Evolutionary conservation across 805 yeast species (phyloP), one percentile per base, ranked within the genome.

Genomic region (Wickerhamomyces bisporus): DNA sequence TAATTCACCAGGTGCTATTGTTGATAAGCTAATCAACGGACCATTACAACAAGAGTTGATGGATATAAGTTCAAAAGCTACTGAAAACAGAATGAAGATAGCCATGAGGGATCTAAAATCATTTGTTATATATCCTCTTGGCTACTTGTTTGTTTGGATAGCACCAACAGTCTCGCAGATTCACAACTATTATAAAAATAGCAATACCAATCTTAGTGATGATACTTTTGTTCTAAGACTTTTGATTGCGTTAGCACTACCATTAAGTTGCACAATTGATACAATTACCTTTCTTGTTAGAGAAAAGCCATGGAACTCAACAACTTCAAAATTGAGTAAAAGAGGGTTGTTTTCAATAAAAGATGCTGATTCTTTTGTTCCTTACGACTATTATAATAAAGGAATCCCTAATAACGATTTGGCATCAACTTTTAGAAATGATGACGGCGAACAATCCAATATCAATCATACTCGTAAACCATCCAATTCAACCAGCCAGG

Each of bases 211-310:
- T 8, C 47, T 10, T 7, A 10, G 10, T 10, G 7, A 7, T 21
- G 24, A 21, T 21, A 10, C 54, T 0, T 46, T 34, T 25, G 42
- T 21, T 0, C 30, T 51, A 2, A 15, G 33, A 1, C 6, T 48
- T 8, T 30, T 43, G 11, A 76, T 83, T 13, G 84, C 91, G 0
- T 77, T 80, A 42, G 76, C 79, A 65, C 85, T 84, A 56, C 89
- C 95, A 2, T 68, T 83, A 50, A 81, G 81, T 58, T 87, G 95
- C 43, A 68, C 79, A 17, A 76, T 87, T 16, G 95, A 88, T 54
- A 70, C 87, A 0, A 42, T 76, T 17, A 94, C 87, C 15, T 87
- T 87, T 51, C 61, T 82, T 26, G 73, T 78, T 39, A 68, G 93
- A 36, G 96, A 87, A 53, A 71, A 68, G 42, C 95, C 95, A 1